Evolutionary conservation across 2,329 filamentous ascomycete genomes (phyloP).

Genomic region (Microdochium bolleyi): DNA sequence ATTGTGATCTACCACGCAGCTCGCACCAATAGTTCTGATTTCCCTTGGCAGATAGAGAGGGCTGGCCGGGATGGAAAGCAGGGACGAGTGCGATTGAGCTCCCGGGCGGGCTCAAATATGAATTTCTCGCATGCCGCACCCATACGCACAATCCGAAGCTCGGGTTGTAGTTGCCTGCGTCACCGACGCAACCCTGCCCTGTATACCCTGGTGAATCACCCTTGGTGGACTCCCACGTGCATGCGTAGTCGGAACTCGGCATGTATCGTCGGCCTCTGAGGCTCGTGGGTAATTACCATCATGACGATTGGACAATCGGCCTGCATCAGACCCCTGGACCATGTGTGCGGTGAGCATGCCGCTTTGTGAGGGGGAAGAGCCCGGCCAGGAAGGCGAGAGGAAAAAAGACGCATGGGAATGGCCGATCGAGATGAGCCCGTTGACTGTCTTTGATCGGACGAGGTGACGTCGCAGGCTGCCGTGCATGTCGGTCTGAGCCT

Average conservation of each 20-base stretch:
- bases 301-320: too few species aligned
- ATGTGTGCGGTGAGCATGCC: too few species aligned
- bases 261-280: background rate
- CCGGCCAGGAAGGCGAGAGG: too few species aligned
- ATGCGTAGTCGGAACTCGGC: background rate
- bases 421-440: too few species aligned
- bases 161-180: background rate
- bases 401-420: too few species aligned
- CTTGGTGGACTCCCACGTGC: background rate
- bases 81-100: background rate
- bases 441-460: too few species aligned
- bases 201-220: background rate
- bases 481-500: too few species aligned
- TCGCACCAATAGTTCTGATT: background rate
- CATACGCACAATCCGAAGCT: background rate
- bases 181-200: background rate
- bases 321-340: too few species aligned
- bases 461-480: too few species aligned
- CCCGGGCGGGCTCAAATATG: background rate
- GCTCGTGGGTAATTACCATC: too few species aligned
- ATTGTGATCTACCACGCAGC: conserved; percentile 5
- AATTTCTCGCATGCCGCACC: background rate
- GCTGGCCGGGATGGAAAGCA: background rate
- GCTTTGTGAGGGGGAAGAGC: too few species aligned
- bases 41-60: background rate